These are phyloP conservation scores for Pittosporum tobira DNA, from an alignment of 129 eudicot species.

Conservation along the genomic window DNA sequence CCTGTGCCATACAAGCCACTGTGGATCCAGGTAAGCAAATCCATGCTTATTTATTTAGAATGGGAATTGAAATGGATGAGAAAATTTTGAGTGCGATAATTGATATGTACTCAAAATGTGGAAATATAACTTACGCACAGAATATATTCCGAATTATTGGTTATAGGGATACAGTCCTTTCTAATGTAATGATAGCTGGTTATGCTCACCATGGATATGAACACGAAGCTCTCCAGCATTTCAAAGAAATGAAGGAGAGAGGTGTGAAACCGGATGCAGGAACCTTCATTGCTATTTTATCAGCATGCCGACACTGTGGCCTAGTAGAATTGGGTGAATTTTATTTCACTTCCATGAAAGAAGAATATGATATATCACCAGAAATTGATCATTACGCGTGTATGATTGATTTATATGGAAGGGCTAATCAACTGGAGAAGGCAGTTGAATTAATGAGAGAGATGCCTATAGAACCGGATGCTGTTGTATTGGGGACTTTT, in stretches of 20 bases:
- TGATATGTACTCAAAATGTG: conserved; percentile 91
- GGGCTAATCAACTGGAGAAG: conserved; percentile 54
- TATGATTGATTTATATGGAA: conserved; percentile 80
- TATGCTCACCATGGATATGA: conserved; percentile 79
- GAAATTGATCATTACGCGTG: conserved; percentile 88
- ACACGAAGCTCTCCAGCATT: conserved; percentile 44
- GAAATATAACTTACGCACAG: conserved; percentile 49
- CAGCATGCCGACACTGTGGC: conserved; percentile 88
- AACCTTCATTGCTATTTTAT: conserved; percentile 68
- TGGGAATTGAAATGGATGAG: conserved; percentile 30
- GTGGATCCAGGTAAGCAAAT: conserved; percentile 74
- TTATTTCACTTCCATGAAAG: conserved; percentile 53
- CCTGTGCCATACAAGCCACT: conserved; percentile 55
- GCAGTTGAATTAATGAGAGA: conserved; percentile 48
- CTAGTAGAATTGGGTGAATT: conserved; percentile 53
- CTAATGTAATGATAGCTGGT: conserved; percentile 82
- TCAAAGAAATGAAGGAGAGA: conserved; percentile 37
- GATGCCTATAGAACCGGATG: conserved; percentile 65
- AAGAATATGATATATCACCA: conserved; percentile 46
- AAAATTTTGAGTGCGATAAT: conserved; percentile 42
- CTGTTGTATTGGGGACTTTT: conserved; percentile 52
- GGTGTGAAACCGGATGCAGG: conserved; percentile 46
- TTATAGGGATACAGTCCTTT: conserved; percentile 44
- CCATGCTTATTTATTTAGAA: conserved; percentile 45
- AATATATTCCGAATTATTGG: conserved; percentile 27